Conservation (phyloP, 2,329 filamentous ascomycete species). For the Cyclaneusma minus region DNA sequence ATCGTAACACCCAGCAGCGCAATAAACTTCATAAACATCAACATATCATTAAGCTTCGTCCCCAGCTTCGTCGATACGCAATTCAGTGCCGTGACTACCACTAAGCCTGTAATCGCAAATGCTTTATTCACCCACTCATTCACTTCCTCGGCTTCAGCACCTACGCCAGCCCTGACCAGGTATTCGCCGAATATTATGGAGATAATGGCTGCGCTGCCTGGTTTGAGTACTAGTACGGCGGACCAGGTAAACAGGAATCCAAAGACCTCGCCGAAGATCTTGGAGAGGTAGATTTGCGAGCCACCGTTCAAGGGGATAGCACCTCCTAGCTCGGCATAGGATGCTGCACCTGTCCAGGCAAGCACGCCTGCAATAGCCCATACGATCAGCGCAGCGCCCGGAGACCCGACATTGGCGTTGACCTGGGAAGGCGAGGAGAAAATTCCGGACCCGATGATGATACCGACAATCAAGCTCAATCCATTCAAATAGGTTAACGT, state of each 20-base stretch:
- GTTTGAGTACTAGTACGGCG: conserved; percentile 85
- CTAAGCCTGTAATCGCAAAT: conserved; percentile 63
- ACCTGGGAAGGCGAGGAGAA: conserved; percentile 92
- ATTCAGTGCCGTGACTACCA: conserved; percentile 70
- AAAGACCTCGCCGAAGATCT: conserved; percentile 86
- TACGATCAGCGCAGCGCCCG: conserved; percentile 77
- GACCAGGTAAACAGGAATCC: conserved; percentile 97
- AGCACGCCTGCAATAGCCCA: conserved; percentile 85
- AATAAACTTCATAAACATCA: conserved; percentile 96
- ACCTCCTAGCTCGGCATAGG: conserved; percentile 88
- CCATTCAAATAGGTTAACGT: conserved; percentile 91
- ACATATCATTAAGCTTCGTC: conserved; percentile 73
- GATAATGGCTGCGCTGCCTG: conserved; percentile 84
- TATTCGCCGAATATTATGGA: conserved; percentile 98
- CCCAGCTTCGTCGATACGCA: conserved; percentile 81
- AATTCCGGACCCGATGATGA: conserved; percentile 93
- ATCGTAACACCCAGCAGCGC: conserved; percentile 77
- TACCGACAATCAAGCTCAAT: conserved; percentile 72
- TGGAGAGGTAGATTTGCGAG: conserved; percentile 82
- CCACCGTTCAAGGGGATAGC: conserved; percentile 93
- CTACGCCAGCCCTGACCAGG: conserved; percentile 72
- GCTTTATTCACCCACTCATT: conserved; percentile 83
- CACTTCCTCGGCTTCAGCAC: conserved; percentile 67
- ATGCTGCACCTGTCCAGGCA: conserved; percentile 90
- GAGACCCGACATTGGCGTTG: conserved; percentile 79